These are phyloP conservation scores for Acephala macrosclerotiorum DNA, from an alignment of 2,329 filamentous ascomycete genomes.

Conservation along the genomic window DNA sequence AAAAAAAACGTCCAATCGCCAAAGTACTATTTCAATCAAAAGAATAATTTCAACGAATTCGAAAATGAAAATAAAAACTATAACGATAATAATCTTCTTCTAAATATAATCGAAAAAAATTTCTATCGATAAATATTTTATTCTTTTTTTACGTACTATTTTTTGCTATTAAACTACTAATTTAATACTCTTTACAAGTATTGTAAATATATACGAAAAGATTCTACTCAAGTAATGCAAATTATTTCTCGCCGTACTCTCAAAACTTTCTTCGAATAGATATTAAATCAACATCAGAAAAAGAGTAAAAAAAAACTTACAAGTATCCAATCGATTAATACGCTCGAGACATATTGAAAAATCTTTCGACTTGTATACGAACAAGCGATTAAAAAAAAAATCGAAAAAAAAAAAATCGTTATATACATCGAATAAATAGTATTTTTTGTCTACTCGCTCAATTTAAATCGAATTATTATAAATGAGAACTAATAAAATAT, in stretches of 20 bases:
- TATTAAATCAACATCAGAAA: no score
- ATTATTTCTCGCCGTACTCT: slow-evolving; percentile 22
- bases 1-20: slow-evolving; percentile 30
- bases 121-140: slow-evolving; percentile 26
- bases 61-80: no score
- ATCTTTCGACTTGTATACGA: no score
- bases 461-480: no score
- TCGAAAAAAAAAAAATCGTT: slow-evolving; percentile 29
- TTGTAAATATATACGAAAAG: slow-evolving; percentile 30
- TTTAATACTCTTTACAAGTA: slow-evolving; percentile 27
- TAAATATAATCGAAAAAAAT: no score
- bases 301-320: slow-evolving; percentile 21
- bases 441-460: no score
- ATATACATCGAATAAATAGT: slow-evolving; percentile 29
- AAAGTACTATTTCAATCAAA: slow-evolving; percentile 32
- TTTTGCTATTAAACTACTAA: slow-evolving; percentile 24
- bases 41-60: slow-evolving; percentile 25
- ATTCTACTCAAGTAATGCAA: slow-evolving; percentile 21
- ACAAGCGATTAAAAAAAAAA: slow-evolving; percentile 33
- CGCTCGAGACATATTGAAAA: slow-evolving; percentile 40
- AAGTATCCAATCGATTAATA: slow-evolving; percentile 28
- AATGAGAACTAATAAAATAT: no score
- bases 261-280: no score
- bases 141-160: slow-evolving; percentile 25
- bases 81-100: no score